Base-by-base conservation (phyloP, 1,139 yeast genomes). In the Taphrina betulina region DNA sequence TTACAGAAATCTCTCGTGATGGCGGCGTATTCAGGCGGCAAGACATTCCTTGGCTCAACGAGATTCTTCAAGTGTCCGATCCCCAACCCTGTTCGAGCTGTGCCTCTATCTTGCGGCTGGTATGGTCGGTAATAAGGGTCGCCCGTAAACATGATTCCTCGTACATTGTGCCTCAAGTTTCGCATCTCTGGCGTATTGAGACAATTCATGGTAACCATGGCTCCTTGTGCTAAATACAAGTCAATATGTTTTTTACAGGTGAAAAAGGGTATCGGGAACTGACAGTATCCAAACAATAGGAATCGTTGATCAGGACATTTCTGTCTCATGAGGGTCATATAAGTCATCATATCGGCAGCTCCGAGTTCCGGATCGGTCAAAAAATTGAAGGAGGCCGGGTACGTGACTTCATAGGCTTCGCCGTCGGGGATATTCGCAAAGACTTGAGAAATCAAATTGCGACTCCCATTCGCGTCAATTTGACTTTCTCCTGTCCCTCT, bases 401-500 rank as follows among this genome's bases (percentile, higher is more conserved):
- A 48, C 14, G 28, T 22, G 16, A 48, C 53, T 19, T 48, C 44
- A 28, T 48, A 48, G 12, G 42, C 22, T 24, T 40, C 44, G 14
- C 53, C 53, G 20, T 17, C 29, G 20, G 53, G 53, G 5, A 48
- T 31, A 3, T 19, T 19, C 20, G 53, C 37, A 36, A 48, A 20
- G 16, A 48, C 53, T n/a, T 28, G 28, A 8, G 29, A 22, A 14
- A 48, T 12, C 22, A 48, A 22, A 5, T 20, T 37, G 12, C 44
- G 17, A 5, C 44, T 36, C 16, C 44, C 53, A 20, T 48, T 38
- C n/a, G 53, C 44, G 12, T 48, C 53, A 5, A n/a, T 20, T 22
- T 48, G 53, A 7, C 24, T 26, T 28, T 48, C 53, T 1, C 43
- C 42, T 28, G 53, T 48, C n/a, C 53, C 53, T 2, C 53, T 43